Percentiles rank a stretch among this genome's conserved stretches.
Conservation (phyloP, 495 filamentous ascomycete genomes). For the Penicillium maclennaniae region DNA sequence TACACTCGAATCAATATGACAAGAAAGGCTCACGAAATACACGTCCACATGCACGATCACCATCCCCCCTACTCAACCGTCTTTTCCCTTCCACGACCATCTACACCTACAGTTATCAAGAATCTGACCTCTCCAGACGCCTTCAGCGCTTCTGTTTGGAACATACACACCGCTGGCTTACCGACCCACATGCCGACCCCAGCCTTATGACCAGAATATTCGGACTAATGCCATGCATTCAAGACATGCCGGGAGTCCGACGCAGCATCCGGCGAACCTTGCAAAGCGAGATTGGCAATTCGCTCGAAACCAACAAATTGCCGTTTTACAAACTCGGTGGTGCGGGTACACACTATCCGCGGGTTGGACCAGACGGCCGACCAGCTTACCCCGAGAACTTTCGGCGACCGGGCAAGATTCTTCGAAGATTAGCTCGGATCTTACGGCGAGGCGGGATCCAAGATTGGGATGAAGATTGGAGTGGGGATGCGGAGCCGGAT, state of each 20-base stretch:
- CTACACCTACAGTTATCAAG: conserved; percentile 47
- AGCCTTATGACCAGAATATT: conserved; percentile 56
- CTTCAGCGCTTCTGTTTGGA: conserved; percentile 67
- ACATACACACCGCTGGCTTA: conserved; percentile 56
- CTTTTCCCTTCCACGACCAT: conserved; percentile 23
- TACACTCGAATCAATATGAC: neutral
- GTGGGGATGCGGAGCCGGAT: conserved; percentile 17
- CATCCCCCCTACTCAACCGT: conserved; percentile 23
- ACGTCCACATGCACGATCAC: conserved; percentile 7
- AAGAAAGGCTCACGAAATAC: neutral
- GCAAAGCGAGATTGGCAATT: conserved; percentile 17
- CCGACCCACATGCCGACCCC: conserved; percentile 48
- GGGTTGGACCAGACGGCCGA: conserved; percentile 6
- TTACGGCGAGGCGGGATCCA: conserved; percentile 21
- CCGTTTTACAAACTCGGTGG: conserved; percentile 67
- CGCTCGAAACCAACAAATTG: conserved; percentile 51
- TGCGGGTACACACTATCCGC: conserved; percentile 55
- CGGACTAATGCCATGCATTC: conserved; percentile 61
- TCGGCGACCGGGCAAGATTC: conserved; percentile 18
- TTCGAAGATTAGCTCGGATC: conserved; percentile 19
- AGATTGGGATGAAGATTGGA: conserved; percentile 32
- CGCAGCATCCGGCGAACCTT: conserved; percentile 36
- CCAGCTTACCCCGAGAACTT: conserved; percentile 21
- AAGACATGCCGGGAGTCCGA: conserved; percentile 47
- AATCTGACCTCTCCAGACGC: conserved; percentile 66